phyloP scores from a whole-genome alignment of 352 stramenopile species.

The Pseudoperonospora humuli region DNA sequence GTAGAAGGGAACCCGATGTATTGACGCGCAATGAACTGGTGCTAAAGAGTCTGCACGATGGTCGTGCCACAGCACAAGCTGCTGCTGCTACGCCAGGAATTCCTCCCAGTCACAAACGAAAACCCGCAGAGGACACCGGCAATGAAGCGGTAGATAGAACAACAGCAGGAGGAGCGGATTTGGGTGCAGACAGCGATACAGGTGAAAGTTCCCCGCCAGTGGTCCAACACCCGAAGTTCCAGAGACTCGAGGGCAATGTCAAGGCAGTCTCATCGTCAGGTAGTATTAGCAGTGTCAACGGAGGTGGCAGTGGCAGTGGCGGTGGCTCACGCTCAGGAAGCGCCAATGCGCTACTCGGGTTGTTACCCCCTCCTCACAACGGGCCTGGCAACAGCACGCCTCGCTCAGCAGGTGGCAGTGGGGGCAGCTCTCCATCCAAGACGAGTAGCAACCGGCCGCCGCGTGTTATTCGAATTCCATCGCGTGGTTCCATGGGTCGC shows the following conservation, averaged over 20 bases:
- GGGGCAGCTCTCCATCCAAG: constrained; percentile 26
- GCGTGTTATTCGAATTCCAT: constrained; percentile 38
- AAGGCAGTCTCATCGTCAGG: constrained; percentile 42
- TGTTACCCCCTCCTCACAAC: constrained; percentile 33
- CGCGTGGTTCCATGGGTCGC: constrained; percentile 31
- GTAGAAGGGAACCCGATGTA: constrained; percentile 30
- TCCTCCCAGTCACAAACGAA: constrained; percentile 42
- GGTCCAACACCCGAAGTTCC: constrained; percentile 39
- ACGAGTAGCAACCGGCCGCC: constrained; percentile 32
- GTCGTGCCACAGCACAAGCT: constrained; percentile 7
- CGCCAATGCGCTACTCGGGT: constrained; percentile 30
- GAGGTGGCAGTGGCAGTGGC: constrained; percentile 22
- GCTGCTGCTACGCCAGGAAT: constrained; percentile 7
- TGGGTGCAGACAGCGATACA: constrained; percentile 21
- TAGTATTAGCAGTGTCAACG: constrained; percentile 32
- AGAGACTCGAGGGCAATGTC: constrained; percentile 37
- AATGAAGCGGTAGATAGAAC: constrained; percentile 10
- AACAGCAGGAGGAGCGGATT: constrained; percentile 12
- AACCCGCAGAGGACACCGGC: constrained; percentile 30
- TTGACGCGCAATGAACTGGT: constrained; percentile 50
- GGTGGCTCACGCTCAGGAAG: constrained; percentile 26
- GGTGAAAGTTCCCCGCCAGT: constrained; percentile 19
- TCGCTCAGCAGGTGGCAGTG: constrained; percentile 11
- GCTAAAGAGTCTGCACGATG: constrained; percentile 42
- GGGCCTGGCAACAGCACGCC: constrained; percentile 15